These are phyloP conservation scores for Poa pratensis DNA, from an alignment of 176 grass and related monocot species.

Conservation along the genomic window DNA sequence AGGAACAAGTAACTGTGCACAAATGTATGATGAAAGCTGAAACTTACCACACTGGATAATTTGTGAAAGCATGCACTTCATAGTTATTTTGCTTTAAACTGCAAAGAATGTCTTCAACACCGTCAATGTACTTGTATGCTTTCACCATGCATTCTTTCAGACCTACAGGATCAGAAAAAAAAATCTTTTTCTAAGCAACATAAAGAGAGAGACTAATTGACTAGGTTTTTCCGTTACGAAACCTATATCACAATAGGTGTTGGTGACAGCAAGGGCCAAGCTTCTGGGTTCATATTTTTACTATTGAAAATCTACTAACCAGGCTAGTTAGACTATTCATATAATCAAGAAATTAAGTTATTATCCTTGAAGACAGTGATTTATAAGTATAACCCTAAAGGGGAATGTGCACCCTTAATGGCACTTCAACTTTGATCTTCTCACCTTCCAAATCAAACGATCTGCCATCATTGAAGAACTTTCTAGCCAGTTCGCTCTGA, in stretches of 20 bases:
- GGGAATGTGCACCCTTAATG: not conserved
- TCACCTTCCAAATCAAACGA: slow-evolving; percentile 92
- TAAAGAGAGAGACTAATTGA: not conserved
- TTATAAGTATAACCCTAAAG: slow-evolving; percentile 13
- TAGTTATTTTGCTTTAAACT: slow-evolving; percentile 87
- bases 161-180: slow-evolving; percentile 52
- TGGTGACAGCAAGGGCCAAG: slow-evolving; percentile 2
- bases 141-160: slow-evolving; percentile 90
- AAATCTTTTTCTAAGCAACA: not conserved
- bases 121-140: slow-evolving; percentile 87
- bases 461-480: slow-evolving; percentile 95
- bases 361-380: slow-evolving; percentile 14
- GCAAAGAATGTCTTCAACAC: slow-evolving; percentile 74
- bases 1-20: slow-evolving; percentile 36
- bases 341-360: slow-evolving; percentile 19
- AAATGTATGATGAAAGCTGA: slow-evolving; percentile 36
- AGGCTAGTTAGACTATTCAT: not conserved
- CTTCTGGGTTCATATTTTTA: slow-evolving; percentile 19
- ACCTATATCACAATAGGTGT: not conserved
- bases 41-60: slow-evolving; percentile 94
- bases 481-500: slow-evolving; percentile 79
- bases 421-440: slow-evolving; percentile 28
- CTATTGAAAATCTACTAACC: slow-evolving; percentile 15
- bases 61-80: slow-evolving; percentile 97
- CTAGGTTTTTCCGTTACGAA: not conserved